A percentile compares a stretch with the other conserved stretches of the same genome.
These are phyloP conservation scores for Picea engelmannii DNA, from an alignment of 83 land plant genomes.

Conservation along the genomic window DNA sequence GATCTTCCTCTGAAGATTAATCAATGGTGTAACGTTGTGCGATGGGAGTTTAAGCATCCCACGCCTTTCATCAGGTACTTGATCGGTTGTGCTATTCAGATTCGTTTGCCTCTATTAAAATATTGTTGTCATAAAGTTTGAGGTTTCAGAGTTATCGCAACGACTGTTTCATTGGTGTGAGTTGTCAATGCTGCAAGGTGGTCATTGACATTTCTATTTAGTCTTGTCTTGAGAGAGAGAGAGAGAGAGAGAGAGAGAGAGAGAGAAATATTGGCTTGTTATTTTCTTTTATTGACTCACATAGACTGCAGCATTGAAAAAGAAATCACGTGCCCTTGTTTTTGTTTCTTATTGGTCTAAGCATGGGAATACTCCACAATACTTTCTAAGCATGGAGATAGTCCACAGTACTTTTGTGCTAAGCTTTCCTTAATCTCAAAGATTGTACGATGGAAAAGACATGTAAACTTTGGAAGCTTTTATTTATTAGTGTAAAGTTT, in stretches of 20 bases:
- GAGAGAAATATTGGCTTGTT: too few relatives aligned
- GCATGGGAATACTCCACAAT: background rate
- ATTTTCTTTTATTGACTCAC: background rate
- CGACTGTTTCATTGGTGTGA: background rate
- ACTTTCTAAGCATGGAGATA: too few relatives aligned
- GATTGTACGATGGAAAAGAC: too few relatives aligned
- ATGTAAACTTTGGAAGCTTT: too few relatives aligned
- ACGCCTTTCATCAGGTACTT: constrained; percentile 96
- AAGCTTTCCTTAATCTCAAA: too few relatives aligned
- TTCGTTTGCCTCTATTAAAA: background rate
- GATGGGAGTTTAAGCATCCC: constrained; percentile 99
- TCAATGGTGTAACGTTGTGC: constrained; percentile 99
- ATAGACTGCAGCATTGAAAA: background rate
- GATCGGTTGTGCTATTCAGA: background rate
- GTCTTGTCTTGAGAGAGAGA: too few relatives aligned
- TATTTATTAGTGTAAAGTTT: too few relatives aligned
- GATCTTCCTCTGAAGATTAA: constrained; percentile 95
- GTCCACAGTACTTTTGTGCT: background rate
- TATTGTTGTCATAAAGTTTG: background rate
- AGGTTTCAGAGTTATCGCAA: background rate
- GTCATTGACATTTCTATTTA: too few relatives aligned
- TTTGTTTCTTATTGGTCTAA: background rate
- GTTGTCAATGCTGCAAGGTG: background rate
- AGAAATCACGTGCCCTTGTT: background rate
- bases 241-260: too few relatives aligned